Evolutionary conservation across 176 grass and related monocot genomes (phyloP).

Genomic region (Musa troglodytarum): DNA sequence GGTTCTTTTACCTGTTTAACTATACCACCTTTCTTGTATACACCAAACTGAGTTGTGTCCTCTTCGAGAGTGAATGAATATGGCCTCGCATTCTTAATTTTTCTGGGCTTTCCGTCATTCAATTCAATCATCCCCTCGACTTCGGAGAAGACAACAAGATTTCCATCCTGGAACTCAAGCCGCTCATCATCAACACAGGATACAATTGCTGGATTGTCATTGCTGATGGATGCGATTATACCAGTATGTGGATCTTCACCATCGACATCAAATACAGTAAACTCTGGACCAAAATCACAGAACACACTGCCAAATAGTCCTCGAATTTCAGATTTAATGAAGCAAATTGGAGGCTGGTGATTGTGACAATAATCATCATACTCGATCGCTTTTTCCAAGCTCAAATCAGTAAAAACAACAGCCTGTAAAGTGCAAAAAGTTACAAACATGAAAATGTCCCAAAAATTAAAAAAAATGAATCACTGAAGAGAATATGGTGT

Average conservation of each 20-base stretch:
- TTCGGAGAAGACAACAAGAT: constrained; percentile 84
- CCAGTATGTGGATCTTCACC: constrained; percentile 75
- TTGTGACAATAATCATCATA: constrained; percentile 79
- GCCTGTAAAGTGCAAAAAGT: constrained; percentile 28
- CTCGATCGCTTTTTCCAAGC: constrained; percentile 60
- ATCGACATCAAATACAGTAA: constrained; percentile 76
- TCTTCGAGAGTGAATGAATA: constrained; percentile 74
- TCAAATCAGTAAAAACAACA: constrained; percentile 80
- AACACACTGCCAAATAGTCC: constrained; percentile 83
- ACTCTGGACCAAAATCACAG: constrained; percentile 75
- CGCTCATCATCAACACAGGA: constrained; percentile 85
- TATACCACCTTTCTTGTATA: constrained; percentile 64
- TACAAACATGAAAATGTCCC: constrained; percentile 1
- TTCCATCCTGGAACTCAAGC: constrained; percentile 71
- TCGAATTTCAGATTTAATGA: constrained; percentile 72
- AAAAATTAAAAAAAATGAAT: background rate
- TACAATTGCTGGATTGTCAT: constrained; percentile 70
- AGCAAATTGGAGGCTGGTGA: constrained; percentile 70
- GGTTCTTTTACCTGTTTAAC: constrained; percentile 79
- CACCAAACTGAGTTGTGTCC: constrained; percentile 57
- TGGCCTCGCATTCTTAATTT: constrained; percentile 71
- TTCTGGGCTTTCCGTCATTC: constrained; percentile 78
- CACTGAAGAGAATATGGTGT: too few relatives aligned
- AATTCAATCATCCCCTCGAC: constrained; percentile 64
- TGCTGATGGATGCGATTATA: constrained; percentile 77